phyloP scores from a whole-genome alignment of 1,139 yeast genomes.

The Lodderomyces elongisporus region DNA sequence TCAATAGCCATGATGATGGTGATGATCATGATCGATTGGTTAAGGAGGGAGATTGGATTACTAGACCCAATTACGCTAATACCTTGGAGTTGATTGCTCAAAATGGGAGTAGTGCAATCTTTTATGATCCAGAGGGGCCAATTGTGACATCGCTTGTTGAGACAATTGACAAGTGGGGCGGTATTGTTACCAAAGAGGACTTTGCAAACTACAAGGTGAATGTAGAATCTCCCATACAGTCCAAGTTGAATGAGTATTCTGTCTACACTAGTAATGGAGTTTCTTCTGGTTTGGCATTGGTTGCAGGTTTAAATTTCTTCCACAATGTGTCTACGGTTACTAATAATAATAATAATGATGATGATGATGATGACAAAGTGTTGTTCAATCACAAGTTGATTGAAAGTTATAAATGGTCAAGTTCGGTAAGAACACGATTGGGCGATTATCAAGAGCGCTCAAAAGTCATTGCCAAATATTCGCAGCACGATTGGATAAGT shows the following conservation, averaged over 20 bases:
- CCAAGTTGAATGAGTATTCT: constrained; percentile 42
- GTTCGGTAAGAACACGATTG: constrained; percentile 72
- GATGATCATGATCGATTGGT: constrained; percentile 19
- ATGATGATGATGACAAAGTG: constrained; percentile 18
- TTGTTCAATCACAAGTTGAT: constrained; percentile 62
- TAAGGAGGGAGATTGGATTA: constrained; percentile 53
- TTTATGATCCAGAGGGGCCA: constrained; percentile 81
- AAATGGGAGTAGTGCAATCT: constrained; percentile 70
- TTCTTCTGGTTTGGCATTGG: constrained; percentile 76
- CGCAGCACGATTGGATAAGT: constrained; percentile 50
- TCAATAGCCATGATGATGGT: constrained; percentile 22
- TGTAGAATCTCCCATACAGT: constrained; percentile 51
- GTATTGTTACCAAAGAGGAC: constrained; percentile 59
- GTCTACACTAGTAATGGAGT: constrained; percentile 72
- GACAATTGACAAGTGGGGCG: constrained; percentile 47
- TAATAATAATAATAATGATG: constrained; percentile 5
- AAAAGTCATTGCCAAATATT: constrained; percentile 26
- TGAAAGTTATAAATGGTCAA: constrained; percentile 93
- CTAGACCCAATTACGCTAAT: constrained; percentile 56
- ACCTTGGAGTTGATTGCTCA: constrained; percentile 65
- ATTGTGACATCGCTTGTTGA: constrained; percentile 53
- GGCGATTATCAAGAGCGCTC: constrained; percentile 50
- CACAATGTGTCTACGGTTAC: constrained; percentile 22
- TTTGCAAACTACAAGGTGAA: constrained; percentile 56
- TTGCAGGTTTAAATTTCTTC: constrained; percentile 68